phyloP scores from a whole-genome alignment of 768 basidiomycete genomes.

The Lanmaoa pseudosensibilis region DNA sequence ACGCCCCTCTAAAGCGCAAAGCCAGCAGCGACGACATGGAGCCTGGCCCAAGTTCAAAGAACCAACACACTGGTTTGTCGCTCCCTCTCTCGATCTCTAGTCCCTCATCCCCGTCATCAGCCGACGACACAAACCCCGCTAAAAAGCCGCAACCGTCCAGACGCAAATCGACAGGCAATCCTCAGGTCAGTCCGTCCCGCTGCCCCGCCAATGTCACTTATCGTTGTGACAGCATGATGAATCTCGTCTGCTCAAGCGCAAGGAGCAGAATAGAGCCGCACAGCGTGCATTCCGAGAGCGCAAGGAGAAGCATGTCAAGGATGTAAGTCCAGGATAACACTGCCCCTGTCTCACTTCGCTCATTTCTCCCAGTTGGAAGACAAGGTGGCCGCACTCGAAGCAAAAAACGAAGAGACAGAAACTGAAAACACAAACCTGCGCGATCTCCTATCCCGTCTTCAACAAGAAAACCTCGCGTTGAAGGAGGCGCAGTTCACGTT shows the following conservation, averaged over 20 bases:
- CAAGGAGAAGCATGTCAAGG: slow-evolving; percentile 96
- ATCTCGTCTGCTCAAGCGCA: slow-evolving; percentile 76
- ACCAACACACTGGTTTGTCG: slow-evolving; percentile 58
- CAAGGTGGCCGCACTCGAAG: slow-evolving; percentile 82
- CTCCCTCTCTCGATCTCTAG: background rate
- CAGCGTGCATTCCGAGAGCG: slow-evolving; percentile 97
- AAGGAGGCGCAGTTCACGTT: slow-evolving; percentile 87
- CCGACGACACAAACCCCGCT: slow-evolving; percentile 23
- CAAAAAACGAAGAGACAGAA: slow-evolving; percentile 68
- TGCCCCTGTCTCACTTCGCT: slow-evolving; percentile 11
- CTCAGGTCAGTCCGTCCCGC: slow-evolving; percentile 30
- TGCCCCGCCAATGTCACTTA: background rate
- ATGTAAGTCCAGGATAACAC: slow-evolving; percentile 54
- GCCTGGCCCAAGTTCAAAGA: slow-evolving; percentile 67
- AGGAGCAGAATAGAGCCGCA: slow-evolving; percentile 96
- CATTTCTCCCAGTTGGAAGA: slow-evolving; percentile 71
- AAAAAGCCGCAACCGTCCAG: slow-evolving; percentile 30
- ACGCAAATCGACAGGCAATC: slow-evolving; percentile 43
- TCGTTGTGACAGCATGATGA: slow-evolving; percentile 54
- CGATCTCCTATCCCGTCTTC: slow-evolving; percentile 79
- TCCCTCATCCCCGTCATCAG: slow-evolving; percentile 10
- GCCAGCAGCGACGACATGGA: slow-evolving; percentile 64
- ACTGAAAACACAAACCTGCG: slow-evolving; percentile 89
- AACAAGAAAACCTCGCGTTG: slow-evolving; percentile 82
- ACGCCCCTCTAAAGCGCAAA: slow-evolving; percentile 70